Evolutionary conservation across 805 yeast species (phyloP).

Genomic region (Kodamaea sagamina): DNA sequence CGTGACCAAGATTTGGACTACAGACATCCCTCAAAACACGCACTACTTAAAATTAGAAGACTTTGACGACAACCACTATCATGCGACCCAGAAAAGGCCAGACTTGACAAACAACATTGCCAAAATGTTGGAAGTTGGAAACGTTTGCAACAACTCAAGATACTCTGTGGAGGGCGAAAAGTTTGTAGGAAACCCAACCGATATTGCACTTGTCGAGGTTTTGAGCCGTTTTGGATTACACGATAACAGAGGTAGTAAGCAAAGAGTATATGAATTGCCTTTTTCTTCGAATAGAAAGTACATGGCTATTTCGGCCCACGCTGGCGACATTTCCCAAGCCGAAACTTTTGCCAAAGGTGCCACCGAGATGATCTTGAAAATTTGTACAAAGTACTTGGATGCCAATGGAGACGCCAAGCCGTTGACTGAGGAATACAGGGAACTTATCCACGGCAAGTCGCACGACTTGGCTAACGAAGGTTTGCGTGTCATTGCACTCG

Average conservation of each 20-base stretch:
- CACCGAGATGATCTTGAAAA: slow-evolving; percentile 65
- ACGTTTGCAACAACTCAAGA: slow-evolving; percentile 73
- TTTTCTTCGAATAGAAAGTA: slow-evolving; percentile 82
- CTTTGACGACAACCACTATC: slow-evolving; percentile 40
- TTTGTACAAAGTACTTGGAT: slow-evolving; percentile 60
- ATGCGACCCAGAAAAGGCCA: slow-evolving; percentile 28
- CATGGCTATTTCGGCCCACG: slow-evolving; percentile 78
- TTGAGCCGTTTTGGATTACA: slow-evolving; percentile 68
- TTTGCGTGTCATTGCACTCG: slow-evolving; percentile 80
- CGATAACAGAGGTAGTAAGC: slow-evolving; percentile 63
- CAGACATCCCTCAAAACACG: slow-evolving; percentile 48
- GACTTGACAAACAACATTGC: slow-evolving; percentile 54
- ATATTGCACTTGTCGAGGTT: slow-evolving; percentile 82
- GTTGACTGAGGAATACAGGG: slow-evolving; percentile 52
- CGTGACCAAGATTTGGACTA: slow-evolving; percentile 78
- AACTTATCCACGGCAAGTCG: slow-evolving; percentile 57
- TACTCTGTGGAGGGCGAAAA: slow-evolving; percentile 68
- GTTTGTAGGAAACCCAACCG: slow-evolving; percentile 91
- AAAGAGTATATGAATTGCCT: slow-evolving; percentile 73
- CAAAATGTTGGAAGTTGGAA: slow-evolving; percentile 63
- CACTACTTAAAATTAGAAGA: slow-evolving; percentile 49
- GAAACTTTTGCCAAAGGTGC: slow-evolving; percentile 88
- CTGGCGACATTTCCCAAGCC: slow-evolving; percentile 57
- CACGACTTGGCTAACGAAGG: slow-evolving; percentile 76
- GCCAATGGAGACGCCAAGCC: slow-evolving; percentile 61